A percentile compares a stretch with the other conserved stretches of the same genome.
Conservation (phyloP, 2,329 filamentous ascomycete genomes). For the Cladosporium colombiae region DNA sequence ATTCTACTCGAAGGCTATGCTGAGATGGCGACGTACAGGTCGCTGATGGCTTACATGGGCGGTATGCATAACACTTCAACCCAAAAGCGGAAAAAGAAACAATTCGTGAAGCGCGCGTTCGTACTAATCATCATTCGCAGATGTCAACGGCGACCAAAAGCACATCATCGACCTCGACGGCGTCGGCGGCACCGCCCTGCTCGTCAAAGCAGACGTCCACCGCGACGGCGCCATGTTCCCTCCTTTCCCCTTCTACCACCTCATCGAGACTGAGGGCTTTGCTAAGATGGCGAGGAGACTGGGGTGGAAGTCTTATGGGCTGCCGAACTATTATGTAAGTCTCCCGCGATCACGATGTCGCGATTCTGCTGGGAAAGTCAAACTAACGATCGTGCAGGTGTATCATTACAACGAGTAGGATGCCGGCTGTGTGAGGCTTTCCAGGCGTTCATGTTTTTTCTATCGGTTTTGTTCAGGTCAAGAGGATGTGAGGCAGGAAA, state of each 20-base stretch:
- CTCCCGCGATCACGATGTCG: background rate
- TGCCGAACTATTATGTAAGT: constrained; percentile 94
- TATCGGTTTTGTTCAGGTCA: background rate
- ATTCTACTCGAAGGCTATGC: constrained; percentile 91
- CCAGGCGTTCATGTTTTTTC: background rate
- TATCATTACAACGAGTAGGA: constrained; percentile 85
- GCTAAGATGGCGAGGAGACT: constrained; percentile 92
- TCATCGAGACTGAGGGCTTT: constrained; percentile 97
- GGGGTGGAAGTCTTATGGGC: constrained; percentile 81
- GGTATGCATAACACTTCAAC: constrained; percentile 41
- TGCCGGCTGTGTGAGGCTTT: background rate
- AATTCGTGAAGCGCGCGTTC: too few species aligned
- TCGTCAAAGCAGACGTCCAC: constrained; percentile 97
- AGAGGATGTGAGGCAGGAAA: background rate
- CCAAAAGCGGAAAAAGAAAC: background rate
- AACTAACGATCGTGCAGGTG: constrained; percentile 55
- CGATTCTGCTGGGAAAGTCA: background rate
- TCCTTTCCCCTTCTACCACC: constrained; percentile 90
- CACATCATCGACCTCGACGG: constrained; percentile 72
- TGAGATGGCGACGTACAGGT: constrained; percentile 88
- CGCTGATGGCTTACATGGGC: constrained; percentile 84
- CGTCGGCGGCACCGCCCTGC: constrained; percentile 85
- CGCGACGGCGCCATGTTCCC: constrained; percentile 98
- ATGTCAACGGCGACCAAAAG: constrained; percentile 34
- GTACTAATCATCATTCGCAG: constrained; percentile 23